A percentile compares a stretch with the other conserved stretches of the same genome.
Conservation (phyloP, 164 flowering plant species). For the Cinnamomum chago region DNA sequence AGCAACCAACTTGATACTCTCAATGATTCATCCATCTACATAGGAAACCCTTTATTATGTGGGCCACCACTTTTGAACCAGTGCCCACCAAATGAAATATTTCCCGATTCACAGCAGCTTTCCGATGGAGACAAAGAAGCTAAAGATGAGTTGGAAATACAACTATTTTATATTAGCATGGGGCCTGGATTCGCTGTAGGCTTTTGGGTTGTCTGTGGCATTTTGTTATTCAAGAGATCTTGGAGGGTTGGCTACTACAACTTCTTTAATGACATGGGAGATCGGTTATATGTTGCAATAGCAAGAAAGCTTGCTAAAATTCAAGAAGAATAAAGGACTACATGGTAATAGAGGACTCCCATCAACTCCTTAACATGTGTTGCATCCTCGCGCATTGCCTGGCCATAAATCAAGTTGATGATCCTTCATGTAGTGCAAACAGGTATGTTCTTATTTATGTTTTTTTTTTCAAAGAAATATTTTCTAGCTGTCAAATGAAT, state of each 20-base stretch:
- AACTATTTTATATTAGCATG: conserved; percentile 6
- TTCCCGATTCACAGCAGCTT: not conserved
- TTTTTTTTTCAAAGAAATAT: too few species aligned
- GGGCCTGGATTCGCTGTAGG: conserved; percentile 9
- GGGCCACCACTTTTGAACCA: not conserved
- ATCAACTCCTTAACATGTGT: too few species aligned
- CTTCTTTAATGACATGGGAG: not conserved
- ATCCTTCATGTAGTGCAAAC: too few species aligned
- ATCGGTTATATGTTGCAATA: not conserved
- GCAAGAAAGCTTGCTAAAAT: not conserved
- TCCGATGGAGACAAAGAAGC: not conserved
- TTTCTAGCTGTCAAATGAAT: too few species aligned
- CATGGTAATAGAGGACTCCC: too few species aligned
- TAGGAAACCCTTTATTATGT: too few species aligned
- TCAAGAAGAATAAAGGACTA: not conserved
- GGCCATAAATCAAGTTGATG: too few species aligned
- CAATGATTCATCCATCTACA: too few species aligned
- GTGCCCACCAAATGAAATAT: not conserved
- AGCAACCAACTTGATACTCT: too few species aligned
- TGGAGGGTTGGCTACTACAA: conserved; percentile 15
- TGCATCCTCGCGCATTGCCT: too few species aligned
- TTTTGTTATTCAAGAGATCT: conserved; percentile 6
- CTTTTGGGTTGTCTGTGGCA: conserved; percentile 4
- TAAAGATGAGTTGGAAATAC: not conserved
- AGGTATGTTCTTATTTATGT: too few species aligned